phyloP scores from a whole-genome alignment of 2,329 filamentous ascomycete species.

The Ceratocystis harringtonii region DNA sequence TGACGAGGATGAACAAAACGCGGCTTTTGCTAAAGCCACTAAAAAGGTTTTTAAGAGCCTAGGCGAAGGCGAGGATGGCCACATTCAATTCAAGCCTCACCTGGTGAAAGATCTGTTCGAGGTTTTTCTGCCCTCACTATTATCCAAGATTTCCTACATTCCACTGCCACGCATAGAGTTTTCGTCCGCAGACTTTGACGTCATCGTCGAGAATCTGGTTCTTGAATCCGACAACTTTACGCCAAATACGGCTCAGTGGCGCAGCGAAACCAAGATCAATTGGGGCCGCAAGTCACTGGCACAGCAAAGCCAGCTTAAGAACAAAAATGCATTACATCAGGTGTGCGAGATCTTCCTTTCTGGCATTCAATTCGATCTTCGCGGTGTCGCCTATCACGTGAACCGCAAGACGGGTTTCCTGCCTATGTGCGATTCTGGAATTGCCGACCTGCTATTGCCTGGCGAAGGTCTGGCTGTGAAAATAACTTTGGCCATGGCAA shows the following conservation, averaged over 20 bases:
- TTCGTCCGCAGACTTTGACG: slow-evolving; percentile 68
- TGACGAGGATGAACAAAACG: slow-evolving; percentile 75
- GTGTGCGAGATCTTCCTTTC: slow-evolving; percentile 49
- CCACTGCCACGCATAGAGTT: slow-evolving; percentile 91
- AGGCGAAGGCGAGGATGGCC: slow-evolving; percentile 74
- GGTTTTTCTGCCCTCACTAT: slow-evolving; percentile 66
- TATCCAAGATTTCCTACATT: slow-evolving; percentile 79
- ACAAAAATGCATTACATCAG: slow-evolving; percentile 37
- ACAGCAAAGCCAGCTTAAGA: slow-evolving; percentile 68
- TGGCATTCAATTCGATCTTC: slow-evolving; percentile 83
- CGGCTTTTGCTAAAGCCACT: slow-evolving; percentile 57
- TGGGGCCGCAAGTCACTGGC: slow-evolving; percentile 81
- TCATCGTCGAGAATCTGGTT: slow-evolving; percentile 84
- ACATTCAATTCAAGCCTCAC: slow-evolving; percentile 81
- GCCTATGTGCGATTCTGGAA: slow-evolving; percentile 68
- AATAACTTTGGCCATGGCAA: slow-evolving; percentile 25
- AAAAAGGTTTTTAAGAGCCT: slow-evolving; percentile 76
- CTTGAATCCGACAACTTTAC: slow-evolving; percentile 94
- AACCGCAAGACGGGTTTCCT: slow-evolving; percentile 93
- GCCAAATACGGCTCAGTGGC: slow-evolving; percentile 78
- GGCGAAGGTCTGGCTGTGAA: slow-evolving; percentile 72
- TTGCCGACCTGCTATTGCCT: slow-evolving; percentile 76
- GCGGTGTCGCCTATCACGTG: slow-evolving; percentile 85
- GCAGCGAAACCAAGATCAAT: slow-evolving; percentile 85
- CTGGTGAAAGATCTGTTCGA: slow-evolving; percentile 77